A percentile compares a stretch with the other conserved stretches of the same genome.
These are phyloP conservation scores for Aspergillus versicolor DNA, from an alignment of 2,329 filamentous ascomycete species.

Conservation along the genomic window DNA sequence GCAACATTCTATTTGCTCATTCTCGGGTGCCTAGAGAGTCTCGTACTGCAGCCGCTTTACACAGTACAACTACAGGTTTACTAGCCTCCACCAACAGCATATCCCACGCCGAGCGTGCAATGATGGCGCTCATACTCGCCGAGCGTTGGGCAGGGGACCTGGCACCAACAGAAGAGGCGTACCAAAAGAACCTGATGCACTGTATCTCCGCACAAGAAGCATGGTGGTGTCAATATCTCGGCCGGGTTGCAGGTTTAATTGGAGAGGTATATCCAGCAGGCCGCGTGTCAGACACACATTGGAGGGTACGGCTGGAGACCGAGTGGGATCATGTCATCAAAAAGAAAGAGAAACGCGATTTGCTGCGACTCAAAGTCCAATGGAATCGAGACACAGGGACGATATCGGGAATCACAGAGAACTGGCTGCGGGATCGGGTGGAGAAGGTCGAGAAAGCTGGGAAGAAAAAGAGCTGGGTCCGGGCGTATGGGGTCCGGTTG, in stretches of 20 bases:
- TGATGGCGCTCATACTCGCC: slow-evolving; percentile 70
- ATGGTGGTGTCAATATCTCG: slow-evolving; percentile 68
- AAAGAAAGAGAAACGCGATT: slow-evolving; percentile 40
- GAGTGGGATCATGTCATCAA: slow-evolving; percentile 44
- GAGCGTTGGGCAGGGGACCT: slow-evolving; percentile 71
- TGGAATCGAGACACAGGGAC: slow-evolving; percentile 42
- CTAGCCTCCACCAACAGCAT: slow-evolving; percentile 70
- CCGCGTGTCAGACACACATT: slow-evolving; percentile 25
- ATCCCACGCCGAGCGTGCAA: slow-evolving; percentile 68
- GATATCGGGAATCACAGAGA: slow-evolving; percentile 24
- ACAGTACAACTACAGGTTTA: slow-evolving; percentile 67
- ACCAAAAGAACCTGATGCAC: slow-evolving; percentile 53
- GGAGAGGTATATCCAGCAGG: slow-evolving; percentile 63
- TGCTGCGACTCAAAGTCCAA: slow-evolving; percentile 46
- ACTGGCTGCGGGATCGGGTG: slow-evolving; percentile 42
- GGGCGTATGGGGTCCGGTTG: slow-evolving; percentile 43
- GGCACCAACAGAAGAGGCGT: slow-evolving; percentile 56
- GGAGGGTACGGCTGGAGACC: slow-evolving; percentile 42
- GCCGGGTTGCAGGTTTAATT: slow-evolving; percentile 58
- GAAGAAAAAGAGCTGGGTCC: slow-evolving; percentile 60
- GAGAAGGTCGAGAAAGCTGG: slow-evolving; percentile 53
- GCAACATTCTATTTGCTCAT: slow-evolving; percentile 59
- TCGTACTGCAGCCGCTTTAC: slow-evolving; percentile 67
- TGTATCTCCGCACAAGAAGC: slow-evolving; percentile 55
- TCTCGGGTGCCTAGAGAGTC: slow-evolving; percentile 53